phyloP scores from a whole-genome alignment of 805 yeast genomes.

The Peterozyma xylosa region DNA sequence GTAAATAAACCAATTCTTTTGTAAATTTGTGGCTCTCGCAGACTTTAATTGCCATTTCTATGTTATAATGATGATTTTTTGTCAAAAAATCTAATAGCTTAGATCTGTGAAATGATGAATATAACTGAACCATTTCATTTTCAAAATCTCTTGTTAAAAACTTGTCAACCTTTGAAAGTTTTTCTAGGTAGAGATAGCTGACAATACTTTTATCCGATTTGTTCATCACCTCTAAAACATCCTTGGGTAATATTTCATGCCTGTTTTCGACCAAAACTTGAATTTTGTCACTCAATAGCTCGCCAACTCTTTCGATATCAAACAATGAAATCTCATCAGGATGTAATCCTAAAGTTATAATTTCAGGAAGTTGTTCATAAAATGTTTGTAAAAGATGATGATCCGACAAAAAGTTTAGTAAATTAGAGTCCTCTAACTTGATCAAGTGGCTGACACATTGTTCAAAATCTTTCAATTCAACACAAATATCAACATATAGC shows the following conservation, averaged over 20 bases:
- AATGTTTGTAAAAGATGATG: conserved; percentile 56
- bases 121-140: conserved; percentile 57
- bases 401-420: conserved; percentile 49
- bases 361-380: conserved; percentile 39
- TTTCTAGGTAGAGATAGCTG: conserved; percentile 59
- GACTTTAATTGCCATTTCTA: conserved; percentile 59
- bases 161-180: conserved; percentile 49
- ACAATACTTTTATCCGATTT: conserved; percentile 36
- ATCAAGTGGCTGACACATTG: conserved; percentile 63
- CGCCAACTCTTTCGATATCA: conserved; percentile 32
- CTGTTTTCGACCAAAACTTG: conserved; percentile 52
- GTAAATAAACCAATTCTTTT: conserved; percentile 72
- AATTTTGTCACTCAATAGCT: conserved; percentile 35
- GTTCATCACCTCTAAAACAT: conserved; percentile 41
- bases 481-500: conserved; percentile 44
- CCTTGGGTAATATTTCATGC: conserved; percentile 53
- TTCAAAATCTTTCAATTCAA: conserved; percentile 48
- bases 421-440: conserved; percentile 41
- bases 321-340: conserved; percentile 28
- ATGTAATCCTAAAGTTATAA: conserved; percentile 35
- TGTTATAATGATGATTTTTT: conserved; percentile 53
- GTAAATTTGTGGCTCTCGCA: conserved; percentile 48
- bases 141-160: conserved; percentile 50
- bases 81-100: conserved; percentile 56
- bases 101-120: conserved; percentile 50